Evolutionary conservation across 2,329 filamentous ascomycete genomes (phyloP).

Genomic region (Fusarium nisikadoi): DNA sequence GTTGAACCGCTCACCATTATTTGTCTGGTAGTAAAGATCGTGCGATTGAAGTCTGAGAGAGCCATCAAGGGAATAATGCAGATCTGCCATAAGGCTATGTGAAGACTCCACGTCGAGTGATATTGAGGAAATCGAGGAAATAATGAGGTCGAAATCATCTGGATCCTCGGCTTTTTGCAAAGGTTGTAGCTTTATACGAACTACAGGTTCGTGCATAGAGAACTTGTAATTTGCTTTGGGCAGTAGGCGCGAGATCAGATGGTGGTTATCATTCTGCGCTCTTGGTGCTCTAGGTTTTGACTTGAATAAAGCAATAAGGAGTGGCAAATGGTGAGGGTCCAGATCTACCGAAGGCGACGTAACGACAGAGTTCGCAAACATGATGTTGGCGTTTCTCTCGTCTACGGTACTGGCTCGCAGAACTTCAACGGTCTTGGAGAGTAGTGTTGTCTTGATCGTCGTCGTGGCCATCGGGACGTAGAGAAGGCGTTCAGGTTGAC

Average conservation of each 20-base stretch:
- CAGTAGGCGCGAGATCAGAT: conserved; percentile 88
- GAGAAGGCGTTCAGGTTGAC: conserved; percentile 84
- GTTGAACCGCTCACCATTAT: conserved; percentile 83
- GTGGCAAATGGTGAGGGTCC: conserved; percentile 88
- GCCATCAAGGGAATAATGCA: conserved; percentile 87
- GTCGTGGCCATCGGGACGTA: conserved; percentile 99
- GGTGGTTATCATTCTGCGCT: conserved; percentile 58
- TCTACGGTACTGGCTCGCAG: conserved; percentile 75
- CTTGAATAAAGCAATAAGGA: conserved; percentile 81
- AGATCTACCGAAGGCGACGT: conserved; percentile 96
- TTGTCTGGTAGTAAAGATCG: conserved; percentile 93
- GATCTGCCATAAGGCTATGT: conserved; percentile 84
- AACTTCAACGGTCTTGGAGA: conserved; percentile 91
- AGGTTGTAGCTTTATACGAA: conserved; percentile 88
- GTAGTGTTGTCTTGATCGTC: conserved; percentile 90
- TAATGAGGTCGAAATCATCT: conserved; percentile 93
- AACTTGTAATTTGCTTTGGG: conserved; percentile 96
- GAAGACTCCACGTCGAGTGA: conserved; percentile 94
- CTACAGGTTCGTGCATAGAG: conserved; percentile 94
- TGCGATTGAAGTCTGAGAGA: conserved; percentile 87
- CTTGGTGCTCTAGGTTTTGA: conserved; percentile 55
- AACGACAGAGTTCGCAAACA: conserved; percentile 95
- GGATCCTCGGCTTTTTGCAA: conserved; percentile 71
- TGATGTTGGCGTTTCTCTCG: conserved; percentile 93
- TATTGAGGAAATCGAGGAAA: conserved; percentile 93